phyloP scores from a whole-genome alignment of 2,329 filamentous ascomycete species.

The Neonectria sp. region DNA sequence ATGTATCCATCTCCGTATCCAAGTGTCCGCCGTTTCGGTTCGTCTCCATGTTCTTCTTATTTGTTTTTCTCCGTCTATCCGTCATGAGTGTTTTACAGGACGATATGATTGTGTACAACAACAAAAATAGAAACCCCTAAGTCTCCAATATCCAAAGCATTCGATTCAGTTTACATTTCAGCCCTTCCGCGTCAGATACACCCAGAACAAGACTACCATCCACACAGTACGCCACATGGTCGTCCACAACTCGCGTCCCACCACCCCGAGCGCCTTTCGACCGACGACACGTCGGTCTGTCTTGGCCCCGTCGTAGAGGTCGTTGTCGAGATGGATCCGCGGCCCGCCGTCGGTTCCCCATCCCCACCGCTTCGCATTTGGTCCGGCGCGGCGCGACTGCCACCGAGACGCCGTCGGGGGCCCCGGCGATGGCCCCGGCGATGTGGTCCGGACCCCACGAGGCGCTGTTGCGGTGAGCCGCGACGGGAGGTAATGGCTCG shows the following conservation, averaged over 20 bases:
- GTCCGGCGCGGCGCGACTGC: conserved; percentile 47
- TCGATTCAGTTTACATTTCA: conserved; percentile 51
- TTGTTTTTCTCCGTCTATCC: conserved; percentile 5
- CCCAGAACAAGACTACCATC: conserved; percentile 76
- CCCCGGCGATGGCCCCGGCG: conserved; percentile 33
- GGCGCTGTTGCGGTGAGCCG: conserved; percentile 42
- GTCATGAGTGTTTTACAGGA: conserved; percentile 1
- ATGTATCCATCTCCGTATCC: not conserved
- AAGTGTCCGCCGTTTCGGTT: conserved; percentile 13
- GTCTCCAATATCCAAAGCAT: conserved; percentile 1
- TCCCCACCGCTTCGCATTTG: conserved; percentile 55
- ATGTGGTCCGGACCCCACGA: conserved; percentile 39
- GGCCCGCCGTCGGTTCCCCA: conserved; percentile 63
- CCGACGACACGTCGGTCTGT: conserved; percentile 44
- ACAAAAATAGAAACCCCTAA: conserved; percentile 2
- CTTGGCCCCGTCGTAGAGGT: conserved; percentile 60
- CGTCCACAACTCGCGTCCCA: conserved; percentile 73
- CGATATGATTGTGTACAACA: conserved; percentile 28
- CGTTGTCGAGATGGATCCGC: conserved; percentile 68
- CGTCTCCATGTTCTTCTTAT: conserved; percentile 6
- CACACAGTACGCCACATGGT: conserved; percentile 74
- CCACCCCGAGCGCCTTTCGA: conserved; percentile 58
- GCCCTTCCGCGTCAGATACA: conserved; percentile 76
- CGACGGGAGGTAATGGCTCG: conserved; percentile 43
- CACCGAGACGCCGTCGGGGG: conserved; percentile 35